Conservation (phyloP, 2,329 filamentous ascomycete species). For the Venturiaceae sp. region DNA sequence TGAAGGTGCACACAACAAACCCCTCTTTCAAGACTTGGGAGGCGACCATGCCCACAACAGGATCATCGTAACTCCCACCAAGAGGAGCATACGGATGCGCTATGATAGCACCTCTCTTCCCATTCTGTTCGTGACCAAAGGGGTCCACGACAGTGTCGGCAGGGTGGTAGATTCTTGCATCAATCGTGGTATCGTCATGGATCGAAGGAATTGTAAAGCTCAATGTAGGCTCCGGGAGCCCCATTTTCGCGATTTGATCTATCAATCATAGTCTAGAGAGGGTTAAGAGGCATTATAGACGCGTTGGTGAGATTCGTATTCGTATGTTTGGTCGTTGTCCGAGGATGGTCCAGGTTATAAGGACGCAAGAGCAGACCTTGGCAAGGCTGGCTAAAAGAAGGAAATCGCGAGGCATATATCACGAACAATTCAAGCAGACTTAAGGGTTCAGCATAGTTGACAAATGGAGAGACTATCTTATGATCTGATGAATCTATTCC, state of each 20-base stretch:
- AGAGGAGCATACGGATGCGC: constrained; percentile 88
- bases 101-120: constrained; percentile 51
- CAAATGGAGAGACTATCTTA: too few species aligned
- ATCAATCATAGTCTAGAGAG: background rate
- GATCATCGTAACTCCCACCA: constrained; percentile 78
- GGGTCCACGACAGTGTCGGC: constrained; percentile 6
- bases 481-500: too few species aligned
- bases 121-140: background rate
- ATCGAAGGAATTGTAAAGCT: constrained; percentile 76
- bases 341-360: background rate
- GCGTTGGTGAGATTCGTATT: background rate
- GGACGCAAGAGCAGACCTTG: background rate
- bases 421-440: too few species aligned
- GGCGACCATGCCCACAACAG: constrained; percentile 59
- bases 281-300: background rate
- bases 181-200: constrained; percentile 64
- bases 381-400: background rate
- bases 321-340: background rate
- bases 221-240: constrained; percentile 20
- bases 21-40: constrained; percentile 54
- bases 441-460: too few species aligned
- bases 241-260: background rate
- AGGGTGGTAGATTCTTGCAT: constrained; percentile 72
- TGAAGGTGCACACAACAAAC: constrained; percentile 78
- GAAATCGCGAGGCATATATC: too few species aligned